phyloP scores from a whole-genome alignment of 2,329 filamentous ascomycete genomes.

The Penicillium sclerotiorum region DNA sequence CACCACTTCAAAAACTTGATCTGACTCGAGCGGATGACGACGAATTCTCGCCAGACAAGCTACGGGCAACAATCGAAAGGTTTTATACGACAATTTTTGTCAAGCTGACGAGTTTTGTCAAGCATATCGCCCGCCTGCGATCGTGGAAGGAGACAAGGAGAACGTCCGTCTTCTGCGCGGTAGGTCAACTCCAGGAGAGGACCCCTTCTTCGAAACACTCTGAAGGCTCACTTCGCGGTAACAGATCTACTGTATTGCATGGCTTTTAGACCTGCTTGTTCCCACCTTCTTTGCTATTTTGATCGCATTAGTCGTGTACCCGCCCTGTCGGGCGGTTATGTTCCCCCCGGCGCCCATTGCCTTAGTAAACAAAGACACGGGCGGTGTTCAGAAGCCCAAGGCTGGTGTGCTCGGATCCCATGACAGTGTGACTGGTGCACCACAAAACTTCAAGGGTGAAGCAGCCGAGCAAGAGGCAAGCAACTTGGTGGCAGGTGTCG shows the following conservation, averaged over 20 bases:
- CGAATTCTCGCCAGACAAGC: conserved; percentile 81
- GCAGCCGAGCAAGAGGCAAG: conserved; percentile 81
- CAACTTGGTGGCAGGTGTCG: conserved; percentile 76
- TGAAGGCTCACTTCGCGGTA: no score
- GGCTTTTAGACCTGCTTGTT: conserved; percentile 71
- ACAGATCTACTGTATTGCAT: conserved; percentile 69
- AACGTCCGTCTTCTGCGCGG: conserved; percentile 67
- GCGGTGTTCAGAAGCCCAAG: conserved; percentile 75
- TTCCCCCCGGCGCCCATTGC: conserved; percentile 80
- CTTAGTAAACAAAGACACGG: conserved; percentile 68
- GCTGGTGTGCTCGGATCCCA: conserved; percentile 75
- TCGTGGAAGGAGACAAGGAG: conserved; percentile 76
- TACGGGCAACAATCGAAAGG: conserved; percentile 75
- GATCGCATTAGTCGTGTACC: conserved; percentile 68
- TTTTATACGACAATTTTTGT: conserved; percentile 80
- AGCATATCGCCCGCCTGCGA: conserved; percentile 74
- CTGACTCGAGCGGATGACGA: conserved; percentile 81
- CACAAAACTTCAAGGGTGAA: conserved; percentile 81
- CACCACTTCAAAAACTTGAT: conserved; percentile 70
- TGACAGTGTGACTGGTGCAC: conserved; percentile 77
- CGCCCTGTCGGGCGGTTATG: conserved; percentile 61
- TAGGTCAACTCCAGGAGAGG: no score
- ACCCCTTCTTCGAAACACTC: no score
- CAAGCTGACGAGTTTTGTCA: conserved; percentile 65
- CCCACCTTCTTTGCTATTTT: conserved; percentile 62